Base-by-base conservation (phyloP, 2,329 filamentous ascomycete genomes). In the Proliferodiscus dingleyae region DNA sequence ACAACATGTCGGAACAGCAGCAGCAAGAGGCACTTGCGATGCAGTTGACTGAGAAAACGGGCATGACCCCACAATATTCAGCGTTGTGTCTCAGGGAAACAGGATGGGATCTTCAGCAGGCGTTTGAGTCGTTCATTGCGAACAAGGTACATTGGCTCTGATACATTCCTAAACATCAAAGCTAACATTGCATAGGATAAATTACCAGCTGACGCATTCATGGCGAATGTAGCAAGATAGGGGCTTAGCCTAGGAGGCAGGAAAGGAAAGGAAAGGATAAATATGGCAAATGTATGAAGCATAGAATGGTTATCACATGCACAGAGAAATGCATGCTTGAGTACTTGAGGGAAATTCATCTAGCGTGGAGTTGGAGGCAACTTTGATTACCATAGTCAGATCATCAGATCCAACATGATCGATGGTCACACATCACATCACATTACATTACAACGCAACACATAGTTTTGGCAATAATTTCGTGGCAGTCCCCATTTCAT, bases 81-180 rank as follows among this genome's bases (percentile, higher is more conserved):
- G 78, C 83, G 55, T 78, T 94, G 72, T 96, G 91, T 58, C 73
- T 97, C 13, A 75, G 80, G 2, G 81, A 89, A 48, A 87, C 84
- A 46, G 78, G 75, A 29, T 97, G 89, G 89, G 79, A 94, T 62
- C 80, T 90, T 39, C 78, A 86, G 29, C 77, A 78, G 54, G 91
- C 90, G 2, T 68, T 90, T 55, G 71, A 75, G 43, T 80, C 87
- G 24, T 96, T 95, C 62, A 77, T 83, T 51, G 77, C 83, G 54
- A 81, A 87, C 46, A 89, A 83, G 73, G 87, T 85, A 71, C 62
- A 72, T 37, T 22, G 34, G 22, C 26, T 42, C n/a, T n/a, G n/a
- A 38, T 9, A 19, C 29, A 29, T 23, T 10, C 47, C 34, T 37
- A 15, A 28, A 18, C 26, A 26, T 15, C 30, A 24, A 45, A 34